Evolutionary conservation across 352 stramenopile species (phyloP).

Genomic region (Phytophthora pluvialis): DNA sequence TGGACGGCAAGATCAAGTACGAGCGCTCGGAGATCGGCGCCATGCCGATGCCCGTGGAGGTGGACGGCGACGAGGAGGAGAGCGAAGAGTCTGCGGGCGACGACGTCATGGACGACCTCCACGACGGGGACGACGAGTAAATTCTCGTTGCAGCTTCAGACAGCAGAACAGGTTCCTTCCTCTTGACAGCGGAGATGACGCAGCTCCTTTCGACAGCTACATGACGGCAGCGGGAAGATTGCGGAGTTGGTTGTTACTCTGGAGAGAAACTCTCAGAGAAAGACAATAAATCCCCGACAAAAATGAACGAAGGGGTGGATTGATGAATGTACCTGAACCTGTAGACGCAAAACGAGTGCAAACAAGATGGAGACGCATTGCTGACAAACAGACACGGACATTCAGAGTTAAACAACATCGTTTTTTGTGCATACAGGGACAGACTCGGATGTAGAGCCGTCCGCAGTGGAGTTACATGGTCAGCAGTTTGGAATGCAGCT

Average conservation of each 20-base stretch:
- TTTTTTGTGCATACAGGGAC: constrained; percentile 32
- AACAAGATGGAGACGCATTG: background rate
- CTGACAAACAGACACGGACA: background rate
- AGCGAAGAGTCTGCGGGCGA: constrained; percentile 8
- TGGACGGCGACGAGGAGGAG: constrained; percentile 46
- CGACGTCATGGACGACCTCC: constrained; percentile 33
- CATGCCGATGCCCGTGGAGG: constrained; percentile 60
- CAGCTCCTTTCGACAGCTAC: constrained; percentile 2
- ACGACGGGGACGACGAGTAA: constrained; percentile 41
- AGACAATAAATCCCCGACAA: constrained; percentile 32
- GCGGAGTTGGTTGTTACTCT: constrained; percentile 1
- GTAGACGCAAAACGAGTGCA: background rate
- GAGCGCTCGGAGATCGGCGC: constrained; percentile 72
- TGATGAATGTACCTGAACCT: constrained; percentile 21
- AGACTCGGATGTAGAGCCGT: background rate
- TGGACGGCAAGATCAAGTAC: constrained; percentile 68
- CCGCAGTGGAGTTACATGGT: constrained; percentile 34
- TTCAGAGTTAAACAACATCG: constrained; percentile 19
- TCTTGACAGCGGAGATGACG: constrained; percentile 11
- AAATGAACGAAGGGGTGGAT: constrained; percentile 29
- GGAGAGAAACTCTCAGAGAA: constrained; percentile 4
- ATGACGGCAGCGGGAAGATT: background rate
- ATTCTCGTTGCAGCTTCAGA: constrained; percentile 1
- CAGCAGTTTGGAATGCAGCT: constrained; percentile 48
- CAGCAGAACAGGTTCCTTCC: constrained; percentile 11